Base-by-base conservation (phyloP, 805 yeast genomes). In the Cyberlindnera lachancei region DNA sequence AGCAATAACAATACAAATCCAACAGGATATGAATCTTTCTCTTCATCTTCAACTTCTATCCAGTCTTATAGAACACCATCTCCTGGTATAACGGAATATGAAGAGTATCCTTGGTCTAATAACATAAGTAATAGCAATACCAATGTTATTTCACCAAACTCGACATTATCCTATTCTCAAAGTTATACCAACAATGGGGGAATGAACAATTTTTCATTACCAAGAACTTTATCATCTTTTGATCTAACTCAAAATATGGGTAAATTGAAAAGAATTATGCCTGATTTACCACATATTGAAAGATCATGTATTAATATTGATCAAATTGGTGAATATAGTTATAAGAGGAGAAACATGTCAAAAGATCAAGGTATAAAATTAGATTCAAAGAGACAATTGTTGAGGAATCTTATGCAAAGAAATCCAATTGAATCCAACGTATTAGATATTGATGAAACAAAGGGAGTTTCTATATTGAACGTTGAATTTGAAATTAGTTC, bases 71-170 rank as follows among this genome's bases (percentile, higher is more conserved):
- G 44, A 9, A 49, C 64, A 2, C 63, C 64, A 3, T 58, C 68
- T 0, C 65, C 66, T 2, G 36, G 50, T 10, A 42, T 42, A n/a
- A n/a, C n/a, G 20, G 66, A 61, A 34, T 59, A 58, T 38, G 66
- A 61, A 5, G 67, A 63, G 27, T 63, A 54, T 29, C 67, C 67
- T n/a, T 63, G 66, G 66, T 33, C 18, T 14, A 18, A 23, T 5
- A 12, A 7, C 29, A 15, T 18, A 6, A 12, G 25, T 21, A 11
- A 19, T 10, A 25, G 15, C 28, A 7, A 24, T 23, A 6, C 13
- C 35, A 26, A 35, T 23, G 17, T 31, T 31, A 15, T 23, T 22
- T 19, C 30, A 18, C 14, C 36, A 29, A 18, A 25, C 17, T n/a
- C 40, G 19, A n/a, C n/a, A n/a, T n/a, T n/a, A n/a, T n/a, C n/a